phyloP scores from a whole-genome alignment of 352 stramenopile species.

The Phytophthora capsici region DNA sequence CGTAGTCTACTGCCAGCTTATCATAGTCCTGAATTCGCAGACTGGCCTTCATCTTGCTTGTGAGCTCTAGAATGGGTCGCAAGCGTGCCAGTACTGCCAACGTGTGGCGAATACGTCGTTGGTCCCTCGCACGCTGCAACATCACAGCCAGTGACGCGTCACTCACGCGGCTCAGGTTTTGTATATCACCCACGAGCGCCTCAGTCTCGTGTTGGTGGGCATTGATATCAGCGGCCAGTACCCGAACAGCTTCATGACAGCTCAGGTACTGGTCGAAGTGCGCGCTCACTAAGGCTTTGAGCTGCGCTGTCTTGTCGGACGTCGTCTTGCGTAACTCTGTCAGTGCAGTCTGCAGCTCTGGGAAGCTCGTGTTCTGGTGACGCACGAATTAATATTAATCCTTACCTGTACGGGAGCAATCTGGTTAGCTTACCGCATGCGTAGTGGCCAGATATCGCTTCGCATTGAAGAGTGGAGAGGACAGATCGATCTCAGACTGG shows the following conservation, averaged over 20 bases:
- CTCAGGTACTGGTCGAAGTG: constrained; percentile 88
- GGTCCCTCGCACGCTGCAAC: constrained; percentile 75
- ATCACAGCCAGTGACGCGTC: constrained; percentile 80
- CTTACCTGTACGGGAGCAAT: no score
- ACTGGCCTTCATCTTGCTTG: constrained; percentile 77
- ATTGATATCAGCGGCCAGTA: constrained; percentile 66
- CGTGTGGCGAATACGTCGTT: constrained; percentile 79
- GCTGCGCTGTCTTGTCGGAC: constrained; percentile 85
- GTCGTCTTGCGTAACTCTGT: constrained; percentile 73
- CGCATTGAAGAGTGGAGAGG: constrained; percentile 63
- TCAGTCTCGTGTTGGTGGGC: constrained; percentile 68
- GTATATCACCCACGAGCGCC: constrained; percentile 56
- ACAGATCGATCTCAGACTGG: constrained; percentile 57
- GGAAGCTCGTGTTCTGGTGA: constrained; percentile 64
- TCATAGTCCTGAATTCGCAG: constrained; percentile 71
- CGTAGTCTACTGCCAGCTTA: constrained; percentile 77
- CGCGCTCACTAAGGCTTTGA: constrained; percentile 80
- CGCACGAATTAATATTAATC: background rate
- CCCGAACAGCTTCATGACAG: constrained; percentile 79
- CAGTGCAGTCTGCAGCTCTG: constrained; percentile 67
- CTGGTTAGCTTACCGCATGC: constrained; percentile 60
- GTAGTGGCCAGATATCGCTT: constrained; percentile 66
- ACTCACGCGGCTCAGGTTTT: constrained; percentile 60
- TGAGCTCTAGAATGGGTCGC: constrained; percentile 76
- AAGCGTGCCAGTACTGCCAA: constrained; percentile 72